Conservation (phyloP, 176 grass and related monocot species). For the Bromus sterilis region DNA sequence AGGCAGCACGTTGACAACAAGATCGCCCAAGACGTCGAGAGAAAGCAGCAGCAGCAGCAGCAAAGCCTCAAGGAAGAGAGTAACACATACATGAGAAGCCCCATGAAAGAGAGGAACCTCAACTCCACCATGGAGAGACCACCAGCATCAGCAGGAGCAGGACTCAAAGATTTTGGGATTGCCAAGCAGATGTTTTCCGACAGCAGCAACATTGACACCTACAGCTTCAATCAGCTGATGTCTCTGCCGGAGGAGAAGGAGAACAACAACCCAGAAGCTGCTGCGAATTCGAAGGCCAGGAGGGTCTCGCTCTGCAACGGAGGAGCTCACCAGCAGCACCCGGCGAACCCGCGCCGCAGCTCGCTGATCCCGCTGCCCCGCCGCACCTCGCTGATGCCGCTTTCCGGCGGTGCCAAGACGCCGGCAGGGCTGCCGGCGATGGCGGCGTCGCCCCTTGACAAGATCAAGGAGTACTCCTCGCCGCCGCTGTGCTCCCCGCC, state of each 20-base stretch:
- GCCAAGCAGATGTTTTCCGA: constrained; percentile 36
- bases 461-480: constrained; percentile 23
- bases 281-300: constrained; percentile 18
- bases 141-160: neutral
- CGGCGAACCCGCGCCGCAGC: constrained; percentile 11
- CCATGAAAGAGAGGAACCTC: constrained; percentile 37
- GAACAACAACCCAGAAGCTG: constrained; percentile 52
- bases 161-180: constrained; percentile 20
- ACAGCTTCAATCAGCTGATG: constrained; percentile 54
- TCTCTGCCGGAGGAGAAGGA: constrained; percentile 67
- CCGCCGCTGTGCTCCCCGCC: constrained; percentile 18
- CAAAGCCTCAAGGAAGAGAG: constrained; percentile 36
- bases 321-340: constrained; percentile 22
- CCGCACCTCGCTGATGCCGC: constrained; percentile 44
- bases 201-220: constrained; percentile 29
- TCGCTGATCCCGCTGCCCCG: constrained; percentile 35
- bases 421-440: neutral
- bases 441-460: neutral
- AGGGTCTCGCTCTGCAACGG: constrained; percentile 46
- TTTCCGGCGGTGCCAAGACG: neutral
- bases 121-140: constrained; percentile 31
- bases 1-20: constrained; percentile 88
- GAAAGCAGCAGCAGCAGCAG: constrained; percentile 53
- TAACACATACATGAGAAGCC: constrained; percentile 28
- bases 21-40: constrained; percentile 59